Conservation (phyloP, 1,284 basidiomycete species). For the Melampsora abietis-canadensis region DNA sequence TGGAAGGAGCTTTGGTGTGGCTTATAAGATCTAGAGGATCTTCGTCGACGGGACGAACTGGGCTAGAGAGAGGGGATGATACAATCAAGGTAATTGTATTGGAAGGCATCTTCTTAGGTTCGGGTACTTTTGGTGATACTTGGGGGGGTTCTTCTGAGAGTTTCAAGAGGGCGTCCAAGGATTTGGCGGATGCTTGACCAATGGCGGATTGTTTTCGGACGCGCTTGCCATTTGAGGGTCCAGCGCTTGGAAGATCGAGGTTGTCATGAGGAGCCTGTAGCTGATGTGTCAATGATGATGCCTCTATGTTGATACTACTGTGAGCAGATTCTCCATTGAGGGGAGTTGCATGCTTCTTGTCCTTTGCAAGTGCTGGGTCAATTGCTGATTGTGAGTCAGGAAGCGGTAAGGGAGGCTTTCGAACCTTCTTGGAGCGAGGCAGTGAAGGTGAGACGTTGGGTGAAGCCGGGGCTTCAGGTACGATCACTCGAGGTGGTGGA, state of each 20-base stretch:
- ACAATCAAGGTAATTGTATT: background rate
- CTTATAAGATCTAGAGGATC: background rate
- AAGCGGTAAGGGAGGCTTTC: background rate
- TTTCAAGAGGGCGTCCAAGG: constrained; percentile 16
- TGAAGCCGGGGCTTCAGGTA: background rate
- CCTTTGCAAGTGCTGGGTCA: no score
- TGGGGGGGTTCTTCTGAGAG: constrained; percentile 6
- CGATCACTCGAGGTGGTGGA: background rate
- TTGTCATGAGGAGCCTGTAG: no score
- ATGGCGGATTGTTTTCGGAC: constrained; percentile 37
- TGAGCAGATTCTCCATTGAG: no score
- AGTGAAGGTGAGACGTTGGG: background rate
- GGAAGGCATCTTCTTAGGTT: background rate
- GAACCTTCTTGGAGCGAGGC: background rate
- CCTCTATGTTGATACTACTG: no score
- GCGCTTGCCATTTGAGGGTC: constrained; percentile 5
- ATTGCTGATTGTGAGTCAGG: no score
- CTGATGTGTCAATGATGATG: no score
- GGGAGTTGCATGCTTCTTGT: no score
- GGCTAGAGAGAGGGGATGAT: constrained; percentile 1
- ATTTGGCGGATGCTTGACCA: constrained; percentile 23
- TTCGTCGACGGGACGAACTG: background rate
- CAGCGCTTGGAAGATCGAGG: background rate
- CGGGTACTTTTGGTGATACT: background rate
- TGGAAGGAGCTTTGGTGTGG: no score